Conservation (phyloP, 495 filamentous ascomycete genomes). For the Melanomma pulvis-pyrius region DNA sequence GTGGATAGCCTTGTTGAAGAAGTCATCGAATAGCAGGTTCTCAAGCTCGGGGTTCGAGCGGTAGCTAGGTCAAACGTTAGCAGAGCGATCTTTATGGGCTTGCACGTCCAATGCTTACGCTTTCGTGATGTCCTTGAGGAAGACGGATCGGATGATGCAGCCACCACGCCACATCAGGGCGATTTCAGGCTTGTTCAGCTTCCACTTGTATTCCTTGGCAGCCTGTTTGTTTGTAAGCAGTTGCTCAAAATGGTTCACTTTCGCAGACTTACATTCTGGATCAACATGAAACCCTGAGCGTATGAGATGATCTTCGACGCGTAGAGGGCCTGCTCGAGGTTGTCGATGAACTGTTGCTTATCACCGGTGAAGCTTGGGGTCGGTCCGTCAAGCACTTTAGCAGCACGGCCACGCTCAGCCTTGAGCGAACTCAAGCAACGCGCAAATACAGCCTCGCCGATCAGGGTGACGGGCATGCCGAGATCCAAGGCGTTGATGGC, state of each 20-base stretch:
- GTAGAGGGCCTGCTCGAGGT: slow-evolving; percentile 98
- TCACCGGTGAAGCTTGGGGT: slow-evolving; percentile 80
- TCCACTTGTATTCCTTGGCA: slow-evolving; percentile 93
- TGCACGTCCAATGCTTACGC: slow-evolving; percentile 49
- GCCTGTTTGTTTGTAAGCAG: slow-evolving; percentile 56
- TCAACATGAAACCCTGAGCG: slow-evolving; percentile 99
- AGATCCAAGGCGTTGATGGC: slow-evolving; percentile 98
- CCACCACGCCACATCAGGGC: slow-evolving; percentile 99
- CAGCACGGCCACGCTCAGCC: slow-evolving; percentile 84
- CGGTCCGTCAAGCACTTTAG: slow-evolving; percentile 75
- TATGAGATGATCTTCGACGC: slow-evolving; percentile 99
- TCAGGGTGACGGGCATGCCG: slow-evolving; percentile 97
- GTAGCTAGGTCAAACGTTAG: slow-evolving; percentile 55
- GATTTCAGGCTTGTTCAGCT: slow-evolving; percentile 99
- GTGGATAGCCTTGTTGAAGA: slow-evolving; percentile 99
- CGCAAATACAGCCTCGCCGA: slow-evolving; percentile 94
- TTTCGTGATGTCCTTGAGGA: slow-evolving; percentile 98
- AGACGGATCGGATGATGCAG: slow-evolving; percentile 99
- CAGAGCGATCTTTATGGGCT: background rate
- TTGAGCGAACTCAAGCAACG: slow-evolving; percentile 94
- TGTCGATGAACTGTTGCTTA: slow-evolving; percentile 88
- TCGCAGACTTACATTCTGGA: slow-evolving; percentile 78
- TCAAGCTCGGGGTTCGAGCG: slow-evolving; percentile 92
- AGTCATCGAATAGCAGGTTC: slow-evolving; percentile 97
- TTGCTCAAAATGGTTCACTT: background rate